Conservation (phyloP, 83 land plant species). For the Picea abies region DNA sequence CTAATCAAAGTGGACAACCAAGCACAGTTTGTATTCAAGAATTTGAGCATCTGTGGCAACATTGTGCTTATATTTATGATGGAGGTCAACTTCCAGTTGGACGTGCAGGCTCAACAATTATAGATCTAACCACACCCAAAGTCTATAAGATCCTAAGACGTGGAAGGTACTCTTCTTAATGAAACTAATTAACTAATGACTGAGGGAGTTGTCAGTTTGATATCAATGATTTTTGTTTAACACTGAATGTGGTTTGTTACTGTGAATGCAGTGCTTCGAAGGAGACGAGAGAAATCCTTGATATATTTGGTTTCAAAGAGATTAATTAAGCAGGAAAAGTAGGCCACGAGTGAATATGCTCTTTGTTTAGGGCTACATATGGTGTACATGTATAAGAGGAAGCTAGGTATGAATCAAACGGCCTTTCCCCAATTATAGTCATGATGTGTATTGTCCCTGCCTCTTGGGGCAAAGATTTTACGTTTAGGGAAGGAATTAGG, state of each 20-base stretch:
- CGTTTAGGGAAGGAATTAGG: too few relatives aligned
- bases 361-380: too few relatives aligned
- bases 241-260: not conserved
- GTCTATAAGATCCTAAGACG: conserved; percentile 74
- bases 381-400: too few relatives aligned
- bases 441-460: too few relatives aligned
- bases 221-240: not conserved
- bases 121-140: conserved; percentile 73
- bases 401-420: too few relatives aligned
- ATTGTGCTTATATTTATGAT: conserved; percentile 82
- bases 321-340: not conserved
- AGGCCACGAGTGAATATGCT: too few relatives aligned
- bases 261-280: conserved; percentile 9
- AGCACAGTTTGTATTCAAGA: conserved; percentile 84
- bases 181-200: not conserved
- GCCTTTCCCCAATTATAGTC: too few relatives aligned
- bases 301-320: conserved; percentile 10
- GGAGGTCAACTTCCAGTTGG: conserved; percentile 84
- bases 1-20: conserved; percentile 81
- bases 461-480: too few relatives aligned
- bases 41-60: conserved; percentile 81
- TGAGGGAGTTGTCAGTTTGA: not conserved
- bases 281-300: conserved; percentile 11
- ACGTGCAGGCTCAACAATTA: conserved; percentile 91
- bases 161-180: conserved; percentile 63